Conservation (phyloP, 768 basidiomycete genomes). For the Boletus tomentosulus region DNA sequence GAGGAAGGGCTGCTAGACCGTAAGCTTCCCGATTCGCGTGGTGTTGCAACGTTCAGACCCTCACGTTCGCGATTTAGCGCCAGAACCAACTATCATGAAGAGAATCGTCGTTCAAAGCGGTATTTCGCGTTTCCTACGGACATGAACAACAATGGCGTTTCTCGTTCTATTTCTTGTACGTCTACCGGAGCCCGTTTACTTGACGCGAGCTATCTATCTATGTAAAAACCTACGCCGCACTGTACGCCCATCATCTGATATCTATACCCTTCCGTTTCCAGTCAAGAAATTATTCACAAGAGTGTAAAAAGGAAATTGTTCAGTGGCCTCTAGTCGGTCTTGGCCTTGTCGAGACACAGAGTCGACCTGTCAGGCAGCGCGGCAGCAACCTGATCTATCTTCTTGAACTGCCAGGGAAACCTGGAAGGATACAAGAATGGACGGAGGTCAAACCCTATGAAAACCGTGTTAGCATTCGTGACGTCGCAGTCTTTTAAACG, state of each 20-base stretch:
- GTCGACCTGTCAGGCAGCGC: conserved; percentile 67
- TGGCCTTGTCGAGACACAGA: conserved; percentile 38
- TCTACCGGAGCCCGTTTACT: not conserved
- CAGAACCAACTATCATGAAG: conserved; percentile 89
- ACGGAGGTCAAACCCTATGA: conserved; percentile 84
- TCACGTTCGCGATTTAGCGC: conserved; percentile 41
- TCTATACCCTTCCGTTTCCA: not conserved
- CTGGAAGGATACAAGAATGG: conserved; percentile 95
- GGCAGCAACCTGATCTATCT: conserved; percentile 86
- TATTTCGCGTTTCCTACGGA: conserved; percentile 71
- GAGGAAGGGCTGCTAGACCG: conserved; percentile 83
- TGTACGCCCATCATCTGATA: conserved; percentile 8
- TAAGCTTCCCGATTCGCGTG: conserved; percentile 37
- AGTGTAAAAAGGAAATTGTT: not conserved
- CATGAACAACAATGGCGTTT: conserved; percentile 13
- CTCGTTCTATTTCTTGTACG: conserved; percentile 5
- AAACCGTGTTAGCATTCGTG: conserved; percentile 1
- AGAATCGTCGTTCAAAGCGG: conserved; percentile 73
- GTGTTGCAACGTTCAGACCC: not conserved
- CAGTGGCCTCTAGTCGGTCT: conserved; percentile 39
- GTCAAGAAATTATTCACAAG: not conserved
- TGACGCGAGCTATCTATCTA: not conserved
- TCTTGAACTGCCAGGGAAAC: conserved; percentile 96
- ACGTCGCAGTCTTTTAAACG: not conserved
- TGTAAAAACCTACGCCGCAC: not conserved